A percentile compares a stretch with the other conserved stretches of the same genome.
These are phyloP conservation scores for Amyloporia xantha DNA, from an alignment of 768 basidiomycete species.

Conservation along the genomic window DNA sequence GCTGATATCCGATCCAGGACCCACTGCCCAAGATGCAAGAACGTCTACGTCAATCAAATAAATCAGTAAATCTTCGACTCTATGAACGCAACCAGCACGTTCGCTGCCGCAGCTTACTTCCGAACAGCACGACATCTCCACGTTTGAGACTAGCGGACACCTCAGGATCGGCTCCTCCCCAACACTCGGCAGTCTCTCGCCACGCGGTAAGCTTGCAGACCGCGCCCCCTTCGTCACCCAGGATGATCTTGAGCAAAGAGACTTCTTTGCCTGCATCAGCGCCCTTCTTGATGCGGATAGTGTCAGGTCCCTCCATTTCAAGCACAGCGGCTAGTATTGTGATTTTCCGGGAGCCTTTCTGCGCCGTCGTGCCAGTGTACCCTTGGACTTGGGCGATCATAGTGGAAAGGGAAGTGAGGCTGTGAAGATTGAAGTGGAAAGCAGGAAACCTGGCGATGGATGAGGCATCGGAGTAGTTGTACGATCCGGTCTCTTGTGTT, in stretches of 20 bases:
- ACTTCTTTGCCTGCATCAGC: slow-evolving; percentile 64
- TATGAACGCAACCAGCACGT: too few species aligned
- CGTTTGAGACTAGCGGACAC: slow-evolving; percentile 38
- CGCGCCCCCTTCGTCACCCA: slow-evolving; percentile 65
- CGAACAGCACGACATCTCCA: slow-evolving; percentile 66
- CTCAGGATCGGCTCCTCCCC: slow-evolving; percentile 47
- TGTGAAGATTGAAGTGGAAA: slow-evolving; percentile 67
- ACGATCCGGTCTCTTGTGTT: slow-evolving; percentile 44
- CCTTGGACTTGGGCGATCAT: slow-evolving; percentile 17
- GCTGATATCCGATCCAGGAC: slow-evolving; percentile 1
- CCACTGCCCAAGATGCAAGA: slow-evolving; percentile 28
- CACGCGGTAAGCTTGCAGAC: slow-evolving; percentile 73
- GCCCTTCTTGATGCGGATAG: slow-evolving; percentile 61
- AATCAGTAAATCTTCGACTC: too few species aligned
- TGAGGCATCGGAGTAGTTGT: slow-evolving; percentile 56
- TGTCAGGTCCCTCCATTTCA: slow-evolving; percentile 73
- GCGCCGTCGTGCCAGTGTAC: slow-evolving; percentile 11
- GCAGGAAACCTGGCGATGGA: slow-evolving; percentile 69
- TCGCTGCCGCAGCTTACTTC: too few species aligned
- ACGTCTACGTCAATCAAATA: too few species aligned
- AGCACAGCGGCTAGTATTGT: slow-evolving; percentile 58
- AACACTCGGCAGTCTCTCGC: slow-evolving; percentile 67
- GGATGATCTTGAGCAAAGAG: slow-evolving; percentile 58
- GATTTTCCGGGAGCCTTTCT: slow-evolving; percentile 41
- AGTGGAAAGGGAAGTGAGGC: slow-evolving; percentile 43